Evolutionary conservation across 345 rosid genomes (phyloP).

Genomic region (Eucalyptus sp.): DNA sequence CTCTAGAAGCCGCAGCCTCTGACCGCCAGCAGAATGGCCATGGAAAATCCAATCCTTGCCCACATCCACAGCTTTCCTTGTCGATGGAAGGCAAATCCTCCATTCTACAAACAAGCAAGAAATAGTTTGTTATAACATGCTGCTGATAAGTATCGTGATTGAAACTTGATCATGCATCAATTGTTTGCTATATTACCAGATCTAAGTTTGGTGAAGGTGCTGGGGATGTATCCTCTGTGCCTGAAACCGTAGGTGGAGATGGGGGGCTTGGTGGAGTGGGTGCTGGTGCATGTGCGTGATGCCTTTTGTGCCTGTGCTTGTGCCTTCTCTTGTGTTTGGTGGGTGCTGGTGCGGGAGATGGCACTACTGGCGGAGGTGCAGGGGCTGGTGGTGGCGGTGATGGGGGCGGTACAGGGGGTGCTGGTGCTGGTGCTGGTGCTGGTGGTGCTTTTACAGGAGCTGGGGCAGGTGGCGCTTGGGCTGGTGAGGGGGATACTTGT

Average conservation of each 20-base stretch:
- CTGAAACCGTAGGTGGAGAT: constrained; percentile 59
- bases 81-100: constrained; percentile 32
- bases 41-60: constrained; percentile 33
- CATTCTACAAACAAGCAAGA: constrained; percentile 30
- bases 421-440: constrained; percentile 5
- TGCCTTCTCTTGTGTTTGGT: constrained; percentile 39
- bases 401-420: constrained; percentile 26
- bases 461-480: neutral
- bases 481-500: constrained; percentile 15
- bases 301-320: constrained; percentile 55
- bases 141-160: neutral
- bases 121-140: neutral
- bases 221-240: constrained; percentile 49
- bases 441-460: constrained; percentile 15
- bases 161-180: neutral
- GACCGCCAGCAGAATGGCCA: constrained; percentile 33
- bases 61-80: constrained; percentile 31
- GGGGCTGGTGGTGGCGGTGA: neutral
- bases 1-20: constrained; percentile 29
- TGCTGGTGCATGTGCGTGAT: constrained; percentile 68
- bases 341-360: constrained; percentile 40
- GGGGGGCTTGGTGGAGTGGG: constrained; percentile 75
- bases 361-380: constrained; percentile 18
- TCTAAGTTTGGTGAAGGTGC: constrained; percentile 64
- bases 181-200: constrained; percentile 17